These are phyloP conservation scores for Diaporthe vexans DNA, from an alignment of 2,329 filamentous ascomycete genomes.

Conservation along the genomic window DNA sequence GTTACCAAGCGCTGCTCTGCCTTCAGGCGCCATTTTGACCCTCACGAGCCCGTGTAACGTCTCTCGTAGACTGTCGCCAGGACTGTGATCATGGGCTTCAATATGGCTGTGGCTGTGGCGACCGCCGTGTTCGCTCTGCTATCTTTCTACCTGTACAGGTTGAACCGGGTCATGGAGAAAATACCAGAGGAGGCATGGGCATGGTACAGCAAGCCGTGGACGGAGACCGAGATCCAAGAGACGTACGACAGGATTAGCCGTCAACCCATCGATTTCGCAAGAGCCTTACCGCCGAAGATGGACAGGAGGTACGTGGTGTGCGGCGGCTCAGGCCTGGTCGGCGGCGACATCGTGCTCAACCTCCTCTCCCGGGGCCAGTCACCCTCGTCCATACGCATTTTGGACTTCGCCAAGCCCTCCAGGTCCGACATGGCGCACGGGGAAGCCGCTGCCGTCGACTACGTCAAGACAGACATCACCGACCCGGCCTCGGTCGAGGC, in stretches of 20 bases:
- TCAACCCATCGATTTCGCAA: slow-evolving; percentile 55
- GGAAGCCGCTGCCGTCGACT: slow-evolving; percentile 52
- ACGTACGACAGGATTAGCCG: slow-evolving; percentile 53
- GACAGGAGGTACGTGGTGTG: slow-evolving; percentile 61
- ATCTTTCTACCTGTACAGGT: slow-evolving; percentile 53
- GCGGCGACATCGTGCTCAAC: slow-evolving; percentile 63
- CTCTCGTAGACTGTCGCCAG: background rate
- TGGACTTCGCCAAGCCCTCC: slow-evolving; percentile 59
- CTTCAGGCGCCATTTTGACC: background rate
- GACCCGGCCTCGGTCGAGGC: slow-evolving; percentile 53
- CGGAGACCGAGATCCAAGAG: slow-evolving; percentile 51
- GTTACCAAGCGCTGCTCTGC: background rate
- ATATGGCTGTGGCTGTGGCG: background rate
- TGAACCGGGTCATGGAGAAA: slow-evolving; percentile 54
- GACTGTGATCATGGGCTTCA: slow-evolving; percentile 12
- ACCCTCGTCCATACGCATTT: slow-evolving; percentile 60
- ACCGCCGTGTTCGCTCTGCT: slow-evolving; percentile 42
- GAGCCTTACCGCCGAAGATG: slow-evolving; percentile 55
- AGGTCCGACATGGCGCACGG: slow-evolving; percentile 55
- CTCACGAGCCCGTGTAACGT: background rate
- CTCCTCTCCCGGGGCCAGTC: slow-evolving; percentile 62
- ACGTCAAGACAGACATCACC: slow-evolving; percentile 60
- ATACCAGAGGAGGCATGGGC: slow-evolving; percentile 54
- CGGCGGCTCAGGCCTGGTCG: slow-evolving; percentile 61
- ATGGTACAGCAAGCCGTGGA: slow-evolving; percentile 54